Evolutionary conservation across 179 eudicot species (phyloP).

Genomic region (Heliamphora pulchella): DNA sequence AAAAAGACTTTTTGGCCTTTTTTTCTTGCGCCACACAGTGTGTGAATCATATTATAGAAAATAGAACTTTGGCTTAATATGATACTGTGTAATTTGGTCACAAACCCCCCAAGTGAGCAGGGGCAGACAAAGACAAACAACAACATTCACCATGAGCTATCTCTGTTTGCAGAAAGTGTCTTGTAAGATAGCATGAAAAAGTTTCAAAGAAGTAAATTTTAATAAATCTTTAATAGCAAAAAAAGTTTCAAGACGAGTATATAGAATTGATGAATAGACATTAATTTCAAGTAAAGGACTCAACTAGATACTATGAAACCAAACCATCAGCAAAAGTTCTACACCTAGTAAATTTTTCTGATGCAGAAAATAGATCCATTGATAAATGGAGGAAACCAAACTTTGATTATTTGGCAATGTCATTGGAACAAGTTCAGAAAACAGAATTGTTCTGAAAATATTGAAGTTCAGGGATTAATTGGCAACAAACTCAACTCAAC

Average conservation of each 20-base stretch:
- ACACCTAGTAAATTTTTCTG: no score
- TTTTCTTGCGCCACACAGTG: not conserved
- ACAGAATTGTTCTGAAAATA: not conserved
- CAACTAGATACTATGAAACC: not conserved
- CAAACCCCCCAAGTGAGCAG: not conserved
- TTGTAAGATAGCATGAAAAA: not conserved
- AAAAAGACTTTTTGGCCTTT: not conserved
- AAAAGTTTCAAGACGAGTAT: not conserved
- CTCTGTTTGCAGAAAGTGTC: not conserved
- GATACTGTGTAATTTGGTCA: not conserved
- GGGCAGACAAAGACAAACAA: not conserved
- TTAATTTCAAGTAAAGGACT: not conserved
- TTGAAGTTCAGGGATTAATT: no score
- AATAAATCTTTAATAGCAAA: not conserved
- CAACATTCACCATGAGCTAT: not conserved
- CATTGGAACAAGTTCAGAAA: not conserved
- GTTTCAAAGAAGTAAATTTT: not conserved
- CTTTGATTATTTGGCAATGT: not conserved
- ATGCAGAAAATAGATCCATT: not conserved
- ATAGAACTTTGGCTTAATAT: not conserved
- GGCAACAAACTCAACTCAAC: no score
- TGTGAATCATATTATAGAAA: not conserved
- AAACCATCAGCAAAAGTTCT: not conserved
- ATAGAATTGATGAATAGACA: not conserved
- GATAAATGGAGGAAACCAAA: not conserved